phyloP scores from a whole-genome alignment of 164 flowering plant genomes.

The Amborella trichopoda region DNA sequence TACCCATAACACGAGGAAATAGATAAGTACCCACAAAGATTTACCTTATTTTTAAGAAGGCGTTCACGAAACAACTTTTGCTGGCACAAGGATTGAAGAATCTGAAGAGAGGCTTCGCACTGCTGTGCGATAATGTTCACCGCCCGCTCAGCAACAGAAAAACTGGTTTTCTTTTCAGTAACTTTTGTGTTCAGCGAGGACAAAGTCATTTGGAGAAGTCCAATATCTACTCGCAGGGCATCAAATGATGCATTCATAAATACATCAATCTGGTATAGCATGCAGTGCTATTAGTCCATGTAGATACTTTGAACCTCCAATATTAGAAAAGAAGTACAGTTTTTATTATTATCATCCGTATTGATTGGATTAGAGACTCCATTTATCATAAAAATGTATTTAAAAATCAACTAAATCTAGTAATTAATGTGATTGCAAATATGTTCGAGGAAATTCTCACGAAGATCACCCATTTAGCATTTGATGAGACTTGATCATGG shows the following conservation, averaged over 20 bases:
- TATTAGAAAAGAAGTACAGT: neutral
- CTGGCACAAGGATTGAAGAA: conserved; percentile 72
- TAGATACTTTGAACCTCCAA: neutral
- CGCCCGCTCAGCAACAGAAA: conserved; percentile 25
- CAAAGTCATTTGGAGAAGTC: conserved; percentile 44
- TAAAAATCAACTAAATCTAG: neutral
- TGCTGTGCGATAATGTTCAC: conserved; percentile 59
- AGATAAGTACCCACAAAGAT: neutral
- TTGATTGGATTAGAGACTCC: neutral
- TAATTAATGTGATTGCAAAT: neutral
- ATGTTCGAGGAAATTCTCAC: neutral
- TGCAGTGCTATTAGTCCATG: conserved; percentile 11
- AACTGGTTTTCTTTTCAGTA: conserved; percentile 11
- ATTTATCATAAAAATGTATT: neutral
- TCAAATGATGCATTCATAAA: conserved; percentile 80
- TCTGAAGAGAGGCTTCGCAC: conserved; percentile 84
- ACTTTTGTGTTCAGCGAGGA: conserved; percentile 23
- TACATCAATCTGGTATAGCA: conserved; percentile 57
- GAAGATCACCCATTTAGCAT: neutral
- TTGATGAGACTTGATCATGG: neutral
- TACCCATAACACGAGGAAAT: too few relatives aligned
- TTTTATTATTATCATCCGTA: neutral
- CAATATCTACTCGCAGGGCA: conserved; percentile 43
- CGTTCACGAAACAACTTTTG: conserved; percentile 79
- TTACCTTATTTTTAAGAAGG: conserved; percentile 75